phyloP scores from a whole-genome alignment of 208 protist genomes.

The Crithidia sp. region DNA sequence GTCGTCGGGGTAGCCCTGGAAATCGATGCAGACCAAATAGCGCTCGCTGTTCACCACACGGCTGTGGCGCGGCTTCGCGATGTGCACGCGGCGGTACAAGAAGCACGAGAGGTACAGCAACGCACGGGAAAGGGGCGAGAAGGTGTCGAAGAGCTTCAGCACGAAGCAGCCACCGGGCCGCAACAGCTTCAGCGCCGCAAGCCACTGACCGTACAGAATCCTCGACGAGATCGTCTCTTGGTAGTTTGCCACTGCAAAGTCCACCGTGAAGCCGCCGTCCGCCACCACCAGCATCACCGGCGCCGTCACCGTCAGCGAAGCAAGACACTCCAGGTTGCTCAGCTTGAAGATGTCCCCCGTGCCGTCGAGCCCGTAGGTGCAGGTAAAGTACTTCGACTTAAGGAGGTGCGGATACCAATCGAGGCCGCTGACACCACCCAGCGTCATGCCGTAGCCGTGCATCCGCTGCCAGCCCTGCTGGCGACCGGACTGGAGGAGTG shows the following conservation, averaged over 20 bases:
- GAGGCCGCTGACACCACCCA: conserved; percentile 57
- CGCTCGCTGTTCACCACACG: conserved; percentile 92
- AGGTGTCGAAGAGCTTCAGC: conserved; percentile 93
- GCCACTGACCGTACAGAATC: conserved; percentile 88
- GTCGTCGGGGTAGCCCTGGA: conserved; percentile 33
- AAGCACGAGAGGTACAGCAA: conserved; percentile 85
- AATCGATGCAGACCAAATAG: conserved; percentile 82
- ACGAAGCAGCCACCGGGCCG: conserved; percentile 75
- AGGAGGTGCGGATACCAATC: conserved; percentile 86
- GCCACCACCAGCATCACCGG: conserved; percentile 85
- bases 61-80: conserved; percentile 92
- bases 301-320: conserved; percentile 39
- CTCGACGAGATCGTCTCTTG: conserved; percentile 91
- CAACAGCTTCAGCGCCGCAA: conserved; percentile 77
- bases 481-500: conserved; percentile 53
- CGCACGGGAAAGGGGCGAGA: conserved; percentile 76
- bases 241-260: conserved; percentile 72
- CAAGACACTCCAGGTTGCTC: conserved; percentile 81
- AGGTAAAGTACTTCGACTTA: conserved; percentile 50
- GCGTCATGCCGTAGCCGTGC: conserved; percentile 88
- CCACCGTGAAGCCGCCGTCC: conserved; percentile 88
- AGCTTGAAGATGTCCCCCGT: conserved; percentile 85
- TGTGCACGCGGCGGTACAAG: conserved; percentile 81
- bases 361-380: conserved; percentile 85
- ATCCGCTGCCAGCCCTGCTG: conserved; percentile 42